These are phyloP conservation scores for Aspergillus arachidicola DNA, from an alignment of 2,329 filamentous ascomycete species.

Conservation along the genomic window DNA sequence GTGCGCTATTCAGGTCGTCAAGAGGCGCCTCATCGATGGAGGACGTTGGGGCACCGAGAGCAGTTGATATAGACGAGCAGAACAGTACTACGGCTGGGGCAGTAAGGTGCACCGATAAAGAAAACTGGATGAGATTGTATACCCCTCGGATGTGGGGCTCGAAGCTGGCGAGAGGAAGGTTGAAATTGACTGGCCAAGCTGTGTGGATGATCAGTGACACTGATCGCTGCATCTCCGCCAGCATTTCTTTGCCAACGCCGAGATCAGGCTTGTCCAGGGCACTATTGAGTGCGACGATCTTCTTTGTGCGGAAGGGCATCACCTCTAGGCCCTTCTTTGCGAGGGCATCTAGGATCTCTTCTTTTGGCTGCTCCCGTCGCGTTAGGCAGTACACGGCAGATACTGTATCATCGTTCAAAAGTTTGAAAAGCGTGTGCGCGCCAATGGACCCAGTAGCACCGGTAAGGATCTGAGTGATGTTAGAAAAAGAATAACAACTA, in stretches of 20 bases:
- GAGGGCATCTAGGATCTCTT: constrained; percentile 27
- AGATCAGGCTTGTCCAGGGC: constrained; percentile 45
- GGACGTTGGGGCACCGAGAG: constrained; percentile 14
- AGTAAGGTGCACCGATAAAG: constrained; percentile 38
- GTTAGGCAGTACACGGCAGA: constrained; percentile 43
- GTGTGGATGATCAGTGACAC: constrained; percentile 54
- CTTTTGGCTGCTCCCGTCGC: constrained; percentile 26
- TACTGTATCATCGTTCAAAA: constrained; percentile 40
- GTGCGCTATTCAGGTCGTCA: constrained; percentile 16
- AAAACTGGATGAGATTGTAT: constrained; percentile 50
- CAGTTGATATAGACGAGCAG: constrained; percentile 55
- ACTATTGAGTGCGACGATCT: constrained; percentile 45
- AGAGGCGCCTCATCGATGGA: constrained; percentile 16
- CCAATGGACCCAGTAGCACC: constrained; percentile 51
- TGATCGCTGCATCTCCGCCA: constrained; percentile 42
- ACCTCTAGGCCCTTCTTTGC: constrained; percentile 23
- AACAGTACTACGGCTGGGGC: constrained; percentile 46
- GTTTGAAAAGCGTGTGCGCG: constrained; percentile 42
- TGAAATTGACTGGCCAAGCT: constrained; percentile 61
- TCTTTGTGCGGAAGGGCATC: constrained; percentile 28
- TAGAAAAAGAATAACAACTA: not conserved
- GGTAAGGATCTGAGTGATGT: constrained; percentile 36
- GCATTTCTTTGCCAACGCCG: constrained; percentile 42
- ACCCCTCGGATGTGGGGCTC: constrained; percentile 50
- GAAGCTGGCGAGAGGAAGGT: constrained; percentile 52